These are phyloP conservation scores for Leptographium lundbergii DNA, from an alignment of 2,329 filamentous ascomycete species.

Conservation along the genomic window DNA sequence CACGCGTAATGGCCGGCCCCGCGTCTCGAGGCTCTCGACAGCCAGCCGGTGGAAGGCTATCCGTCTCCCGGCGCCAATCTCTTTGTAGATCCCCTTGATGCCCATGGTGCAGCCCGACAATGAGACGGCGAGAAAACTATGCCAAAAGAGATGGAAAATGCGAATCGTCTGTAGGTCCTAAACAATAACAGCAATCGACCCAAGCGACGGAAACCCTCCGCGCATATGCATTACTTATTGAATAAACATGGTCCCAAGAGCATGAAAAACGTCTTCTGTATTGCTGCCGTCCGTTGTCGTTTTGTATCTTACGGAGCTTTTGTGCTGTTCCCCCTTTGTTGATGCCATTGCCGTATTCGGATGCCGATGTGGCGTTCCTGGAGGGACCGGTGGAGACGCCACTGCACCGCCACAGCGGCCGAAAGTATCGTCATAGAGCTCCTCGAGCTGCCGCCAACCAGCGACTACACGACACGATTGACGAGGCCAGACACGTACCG, in stretches of 20 bases:
- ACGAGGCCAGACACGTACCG: neutral
- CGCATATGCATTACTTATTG: neutral
- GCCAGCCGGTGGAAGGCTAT: conserved; percentile 75
- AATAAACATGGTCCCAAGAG: neutral
- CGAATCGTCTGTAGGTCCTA: too few species aligned
- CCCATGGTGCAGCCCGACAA: conserved; percentile 33
- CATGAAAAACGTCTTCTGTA: neutral
- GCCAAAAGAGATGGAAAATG: neutral
- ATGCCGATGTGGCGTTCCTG: conserved; percentile 13
- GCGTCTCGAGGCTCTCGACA: conserved; percentile 59
- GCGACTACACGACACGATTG: neutral
- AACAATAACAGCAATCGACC: neutral
- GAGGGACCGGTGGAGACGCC: conserved; percentile 8
- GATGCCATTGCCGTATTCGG: conserved; percentile 17
- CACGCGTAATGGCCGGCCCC: conserved; percentile 63
- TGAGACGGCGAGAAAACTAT: too few species aligned
- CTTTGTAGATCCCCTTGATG: conserved; percentile 72
- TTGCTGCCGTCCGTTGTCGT: neutral
- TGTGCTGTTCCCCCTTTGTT: conserved; percentile 13
- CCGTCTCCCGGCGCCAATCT: conserved; percentile 70
- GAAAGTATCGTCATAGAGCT: neutral
- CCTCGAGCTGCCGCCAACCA: neutral
- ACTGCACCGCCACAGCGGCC: neutral
- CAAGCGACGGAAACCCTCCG: neutral
- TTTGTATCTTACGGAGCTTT: neutral